Evolutionary conservation across 2,329 filamentous ascomycete species (phyloP), one percentile per base, ranked within the genome.

Genomic region (Hymenotorrendiella dingleyae): DNA sequence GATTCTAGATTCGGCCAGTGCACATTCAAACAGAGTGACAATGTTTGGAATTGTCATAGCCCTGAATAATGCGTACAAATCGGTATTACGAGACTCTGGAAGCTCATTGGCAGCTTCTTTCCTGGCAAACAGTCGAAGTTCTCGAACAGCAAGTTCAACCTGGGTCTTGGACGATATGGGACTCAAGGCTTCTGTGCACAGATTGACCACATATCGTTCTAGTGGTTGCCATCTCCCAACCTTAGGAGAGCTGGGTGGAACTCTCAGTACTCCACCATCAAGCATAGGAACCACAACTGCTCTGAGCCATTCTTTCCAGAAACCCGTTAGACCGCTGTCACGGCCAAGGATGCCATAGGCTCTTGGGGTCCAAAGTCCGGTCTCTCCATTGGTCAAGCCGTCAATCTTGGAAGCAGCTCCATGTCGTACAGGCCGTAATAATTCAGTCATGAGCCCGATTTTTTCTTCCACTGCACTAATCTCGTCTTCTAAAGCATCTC

Each of bases 221-320:
- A 98, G 69, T 11, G 93, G 93, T 63, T 96, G 91, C 93, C 93
- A 98, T 60, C 89, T 80, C 33, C 93, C 93, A 51, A 95, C 81
- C 57, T 82, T 86, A 10, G 93, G 90, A 4, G 91, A 97, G 64
- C 84, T 94, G 8, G 87, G 73, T 6, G 93, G 88, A 6, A 98
- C 81, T 43, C 90, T 78, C 53, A 93, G 68, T 22, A 98, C 73
- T 11, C 75, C 80, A 16, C 91, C 88, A 60, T 94, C 89, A 1
- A 82, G 89, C 93, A 97, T 98, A 21, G 93, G 93, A 17, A 95
- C 87, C n/a, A 93, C 73, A 8, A 97, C 77, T 6, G 91, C 90
- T 64, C 88, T 84, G 36, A 98, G 75, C 93, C 93, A 98, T 63
- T 98, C 93, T 64, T 97, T 97, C 90, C 91, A 98, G 67, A 98